A percentile compares a stretch with the other conserved stretches of the same genome.
Evolutionary conservation across 495 filamentous ascomycete genomes (phyloP).

Genomic region (Penicillium steckii): DNA sequence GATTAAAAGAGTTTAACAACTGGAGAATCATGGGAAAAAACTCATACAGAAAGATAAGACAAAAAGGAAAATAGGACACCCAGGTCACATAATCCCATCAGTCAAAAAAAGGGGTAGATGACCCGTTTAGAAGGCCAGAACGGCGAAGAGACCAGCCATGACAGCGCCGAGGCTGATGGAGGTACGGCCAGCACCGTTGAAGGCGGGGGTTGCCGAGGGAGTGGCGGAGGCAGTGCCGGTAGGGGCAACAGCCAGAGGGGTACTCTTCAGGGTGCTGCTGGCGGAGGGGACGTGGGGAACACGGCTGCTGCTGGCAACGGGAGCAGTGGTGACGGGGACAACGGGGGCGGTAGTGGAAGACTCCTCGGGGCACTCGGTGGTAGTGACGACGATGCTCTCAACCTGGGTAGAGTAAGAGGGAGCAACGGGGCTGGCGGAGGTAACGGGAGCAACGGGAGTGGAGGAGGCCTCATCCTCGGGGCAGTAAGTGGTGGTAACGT

Average conservation of each 20-base stretch:
- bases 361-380: constrained; percentile 17
- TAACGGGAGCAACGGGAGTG: neutral
- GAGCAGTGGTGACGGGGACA: constrained; percentile 9
- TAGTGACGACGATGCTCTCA: constrained; percentile 9
- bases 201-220: constrained; percentile 33
- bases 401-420: neutral
- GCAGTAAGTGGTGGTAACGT: constrained; percentile 23
- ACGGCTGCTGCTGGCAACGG: constrained; percentile 4
- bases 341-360: constrained; percentile 10
- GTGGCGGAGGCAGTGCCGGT: constrained; percentile 27
- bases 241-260: constrained; percentile 13
- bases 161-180: constrained; percentile 46
- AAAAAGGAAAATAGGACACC: neutral
- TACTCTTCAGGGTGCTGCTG: constrained; percentile 21
- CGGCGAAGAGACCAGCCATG: constrained; percentile 40
- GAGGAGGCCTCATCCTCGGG: constrained; percentile 14
- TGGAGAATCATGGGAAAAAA: constrained; percentile 8
- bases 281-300: constrained; percentile 20
- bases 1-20: neutral
- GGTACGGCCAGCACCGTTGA: constrained; percentile 48
- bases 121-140: constrained; percentile 42
- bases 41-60: constrained; percentile 13
- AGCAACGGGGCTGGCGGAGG: too few relatives aligned
- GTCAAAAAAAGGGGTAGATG: neutral
- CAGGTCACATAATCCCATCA: neutral